Conservation (phyloP, 495 filamentous ascomycete species). For the Cercophora samala region DNA sequence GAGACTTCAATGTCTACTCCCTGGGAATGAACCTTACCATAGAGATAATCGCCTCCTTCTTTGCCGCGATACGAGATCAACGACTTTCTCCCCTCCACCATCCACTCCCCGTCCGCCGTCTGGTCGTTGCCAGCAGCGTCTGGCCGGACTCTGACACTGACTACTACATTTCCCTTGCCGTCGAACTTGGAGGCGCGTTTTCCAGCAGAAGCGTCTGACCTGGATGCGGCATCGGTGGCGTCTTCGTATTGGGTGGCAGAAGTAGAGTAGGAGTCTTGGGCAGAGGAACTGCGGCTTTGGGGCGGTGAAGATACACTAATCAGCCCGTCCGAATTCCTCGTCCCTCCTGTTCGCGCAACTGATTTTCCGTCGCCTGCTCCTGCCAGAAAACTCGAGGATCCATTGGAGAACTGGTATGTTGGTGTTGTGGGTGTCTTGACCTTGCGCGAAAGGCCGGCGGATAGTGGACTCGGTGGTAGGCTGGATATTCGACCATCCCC, state of each 20-base stretch:
- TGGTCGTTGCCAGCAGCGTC: conserved; percentile 63
- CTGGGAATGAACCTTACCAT: conserved; percentile 57
- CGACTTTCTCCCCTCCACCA: conserved; percentile 79
- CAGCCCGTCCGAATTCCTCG: conserved; percentile 64
- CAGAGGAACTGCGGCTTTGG: conserved; percentile 83
- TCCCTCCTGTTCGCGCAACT: conserved; percentile 53
- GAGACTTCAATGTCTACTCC: neutral
- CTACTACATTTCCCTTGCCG: conserved; percentile 89
- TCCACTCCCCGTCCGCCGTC: conserved; percentile 78
- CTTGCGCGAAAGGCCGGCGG: conserved; percentile 43
- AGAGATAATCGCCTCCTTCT: conserved; percentile 89
- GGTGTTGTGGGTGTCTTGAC: conserved; percentile 39
- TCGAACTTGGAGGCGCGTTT: conserved; percentile 54
- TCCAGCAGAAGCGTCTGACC: conserved; percentile 38
- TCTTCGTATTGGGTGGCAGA: conserved; percentile 87
- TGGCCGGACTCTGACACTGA: conserved; percentile 90
- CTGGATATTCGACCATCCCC: conserved; percentile 52
- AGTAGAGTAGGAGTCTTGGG: conserved; percentile 85
- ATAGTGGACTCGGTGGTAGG: conserved; percentile 59
- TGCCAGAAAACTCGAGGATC: conserved; percentile 71
- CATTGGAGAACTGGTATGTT: conserved; percentile 42
- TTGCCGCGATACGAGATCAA: conserved; percentile 79
- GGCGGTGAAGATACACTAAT: conserved; percentile 73
- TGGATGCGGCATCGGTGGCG: conserved; percentile 48
- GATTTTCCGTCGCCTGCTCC: conserved; percentile 72